Conservation (phyloP, 164 flowering plant species). For the Nymphaea colorata region DNA sequence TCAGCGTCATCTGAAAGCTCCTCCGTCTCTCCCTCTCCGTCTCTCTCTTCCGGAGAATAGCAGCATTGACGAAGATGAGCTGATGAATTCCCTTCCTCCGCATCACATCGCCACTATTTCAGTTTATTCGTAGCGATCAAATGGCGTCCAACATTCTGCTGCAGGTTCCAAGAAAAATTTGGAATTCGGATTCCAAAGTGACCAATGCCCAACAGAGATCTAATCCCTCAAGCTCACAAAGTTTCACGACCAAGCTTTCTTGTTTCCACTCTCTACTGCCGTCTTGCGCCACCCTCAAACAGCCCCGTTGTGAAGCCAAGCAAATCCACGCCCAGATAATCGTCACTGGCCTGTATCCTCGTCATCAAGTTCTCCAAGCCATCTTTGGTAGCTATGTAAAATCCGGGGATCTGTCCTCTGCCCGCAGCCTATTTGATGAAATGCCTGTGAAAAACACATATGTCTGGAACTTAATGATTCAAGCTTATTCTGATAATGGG, state of each 20-base stretch:
- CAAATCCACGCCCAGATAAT: not conserved
- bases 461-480: conserved; percentile 51
- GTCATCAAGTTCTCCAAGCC: not conserved
- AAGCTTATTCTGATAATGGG: conserved; percentile 26
- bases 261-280: not conserved
- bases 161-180: not conserved
- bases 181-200: not conserved
- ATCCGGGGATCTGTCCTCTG: not conserved
- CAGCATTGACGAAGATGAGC: too few species aligned
- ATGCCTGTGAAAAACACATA: conserved; percentile 32
- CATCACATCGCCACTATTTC: too few species aligned
- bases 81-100: too few species aligned
- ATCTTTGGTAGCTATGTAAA: not conserved
- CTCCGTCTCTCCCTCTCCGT: too few species aligned
- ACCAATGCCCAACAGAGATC: not conserved
- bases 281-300: not conserved
- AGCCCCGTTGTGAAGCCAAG: not conserved
- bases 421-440: conserved; percentile 31
- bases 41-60: too few species aligned
- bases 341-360: not conserved
- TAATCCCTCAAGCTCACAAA: not conserved
- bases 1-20: too few species aligned
- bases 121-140: too few species aligned
- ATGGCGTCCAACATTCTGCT: not conserved
- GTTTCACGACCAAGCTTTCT: not conserved